Evolutionary conservation across 164 flowering plant genomes (phyloP).

Genomic region (Amborella trichopoda): DNA sequence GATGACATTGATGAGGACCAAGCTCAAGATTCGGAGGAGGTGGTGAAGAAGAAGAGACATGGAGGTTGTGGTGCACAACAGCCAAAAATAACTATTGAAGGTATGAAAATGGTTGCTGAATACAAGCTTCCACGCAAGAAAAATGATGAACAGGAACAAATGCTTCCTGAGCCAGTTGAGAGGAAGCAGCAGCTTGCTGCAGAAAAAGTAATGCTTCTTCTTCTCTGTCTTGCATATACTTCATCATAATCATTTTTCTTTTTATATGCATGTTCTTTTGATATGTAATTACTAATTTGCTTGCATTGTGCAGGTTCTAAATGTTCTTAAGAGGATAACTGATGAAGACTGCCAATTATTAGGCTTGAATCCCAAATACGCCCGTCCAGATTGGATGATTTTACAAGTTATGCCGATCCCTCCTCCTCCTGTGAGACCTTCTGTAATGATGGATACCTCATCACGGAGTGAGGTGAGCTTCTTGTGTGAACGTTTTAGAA

Average conservation of each 20-base stretch:
- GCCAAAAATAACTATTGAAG: slow-evolving; percentile 86
- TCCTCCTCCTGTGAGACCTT: slow-evolving; percentile 99
- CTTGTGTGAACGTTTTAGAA: too few relatives aligned
- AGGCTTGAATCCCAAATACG: slow-evolving; percentile 87
- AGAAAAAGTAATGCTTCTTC: slow-evolving; percentile 47
- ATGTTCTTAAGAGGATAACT: slow-evolving; percentile 84
- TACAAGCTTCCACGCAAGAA: slow-evolving; percentile 85
- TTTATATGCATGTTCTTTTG: background rate
- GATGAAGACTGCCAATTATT: slow-evolving; percentile 77
- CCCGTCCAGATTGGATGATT: slow-evolving; percentile 99
- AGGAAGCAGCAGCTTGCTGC: slow-evolving; percentile 92
- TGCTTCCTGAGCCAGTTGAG: slow-evolving; percentile 94
- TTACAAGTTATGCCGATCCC: slow-evolving; percentile 96
- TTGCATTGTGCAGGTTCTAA: slow-evolving; percentile 47
- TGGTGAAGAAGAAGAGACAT: slow-evolving; percentile 71
- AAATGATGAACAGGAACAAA: slow-evolving; percentile 78
- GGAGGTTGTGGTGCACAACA: slow-evolving; percentile 99
- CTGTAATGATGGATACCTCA: slow-evolving; percentile 99
- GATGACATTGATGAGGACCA: slow-evolving; percentile 62
- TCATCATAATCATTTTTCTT: background rate
- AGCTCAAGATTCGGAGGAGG: slow-evolving; percentile 63
- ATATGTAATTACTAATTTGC: background rate
- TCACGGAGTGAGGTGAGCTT: slow-evolving; percentile 86
- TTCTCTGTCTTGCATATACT: background rate
- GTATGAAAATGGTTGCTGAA: slow-evolving; percentile 98